These are phyloP conservation scores for Calonectria pauciramosa DNA, from an alignment of 2,329 filamentous ascomycete genomes.

Conservation along the genomic window DNA sequence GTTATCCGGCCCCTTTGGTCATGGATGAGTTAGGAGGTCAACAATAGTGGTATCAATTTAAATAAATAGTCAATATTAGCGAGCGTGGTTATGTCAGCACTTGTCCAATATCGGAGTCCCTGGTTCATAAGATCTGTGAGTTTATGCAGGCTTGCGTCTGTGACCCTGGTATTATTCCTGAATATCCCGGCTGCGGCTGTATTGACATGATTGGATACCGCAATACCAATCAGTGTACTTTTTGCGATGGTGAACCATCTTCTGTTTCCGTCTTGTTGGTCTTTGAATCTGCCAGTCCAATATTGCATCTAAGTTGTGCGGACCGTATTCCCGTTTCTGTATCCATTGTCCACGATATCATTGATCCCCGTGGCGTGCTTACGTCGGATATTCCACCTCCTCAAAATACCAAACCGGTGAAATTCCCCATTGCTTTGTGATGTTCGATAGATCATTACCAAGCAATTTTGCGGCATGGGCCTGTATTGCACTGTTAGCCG, in stretches of 20 bases:
- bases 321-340: too few species aligned
- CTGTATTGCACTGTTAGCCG: neutral
- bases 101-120: neutral
- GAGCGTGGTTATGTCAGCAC: neutral
- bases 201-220: too few species aligned
- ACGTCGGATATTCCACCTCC: neutral
- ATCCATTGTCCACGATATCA: neutral
- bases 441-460: neutral
- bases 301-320: neutral
- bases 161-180: neutral
- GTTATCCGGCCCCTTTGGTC: constrained; percentile 29
- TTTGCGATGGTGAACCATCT: neutral
- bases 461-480: neutral
- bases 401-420: neutral
- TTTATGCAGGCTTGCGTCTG: neutral
- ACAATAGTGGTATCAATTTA: constrained; percentile 16
- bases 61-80: constrained; percentile 11
- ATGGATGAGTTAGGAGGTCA: constrained; percentile 17
- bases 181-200: neutral
- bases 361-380: neutral
- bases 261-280: neutral
- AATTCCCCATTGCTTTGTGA: neutral
- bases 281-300: neutral
- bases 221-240: neutral
- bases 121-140: neutral